A percentile compares a stretch with the other conserved stretches of the same genome.
Conservation (phyloP, 768 basidiomycete species). For the Boletus rubropictus region DNA sequence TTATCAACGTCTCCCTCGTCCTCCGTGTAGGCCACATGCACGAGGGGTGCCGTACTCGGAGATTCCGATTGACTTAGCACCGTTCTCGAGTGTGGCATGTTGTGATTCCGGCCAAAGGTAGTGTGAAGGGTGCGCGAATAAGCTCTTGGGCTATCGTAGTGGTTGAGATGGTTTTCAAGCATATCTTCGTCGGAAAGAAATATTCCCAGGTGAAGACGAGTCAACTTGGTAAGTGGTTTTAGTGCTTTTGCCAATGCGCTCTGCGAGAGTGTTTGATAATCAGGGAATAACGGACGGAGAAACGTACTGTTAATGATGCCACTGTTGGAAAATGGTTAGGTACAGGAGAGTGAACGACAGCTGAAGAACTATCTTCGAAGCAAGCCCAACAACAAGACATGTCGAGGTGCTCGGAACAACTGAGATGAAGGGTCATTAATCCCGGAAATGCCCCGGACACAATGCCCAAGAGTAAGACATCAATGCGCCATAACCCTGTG, state of each 20-base stretch:
- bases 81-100: slow-evolving; percentile 1
- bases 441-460: slow-evolving; percentile 43
- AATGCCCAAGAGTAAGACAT: slow-evolving; percentile 40
- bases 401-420: slow-evolving; percentile 55
- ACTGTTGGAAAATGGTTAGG: slow-evolving; percentile 43
- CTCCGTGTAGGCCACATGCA: slow-evolving; percentile 18
- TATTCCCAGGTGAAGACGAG: slow-evolving; percentile 53
- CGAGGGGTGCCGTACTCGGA: slow-evolving; percentile 2
- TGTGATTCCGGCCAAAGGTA: slow-evolving; percentile 6
- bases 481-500: slow-evolving; percentile 53
- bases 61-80: slow-evolving; percentile 25
- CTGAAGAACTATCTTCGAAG: slow-evolving; percentile 54
- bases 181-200: slow-evolving; percentile 54
- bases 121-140: slow-evolving; percentile 18
- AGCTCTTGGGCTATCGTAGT: slow-evolving; percentile 22
- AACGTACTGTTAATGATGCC: slow-evolving; percentile 48
- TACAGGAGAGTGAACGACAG: slow-evolving; percentile 57
- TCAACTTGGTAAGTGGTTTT: slow-evolving; percentile 41
- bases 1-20: slow-evolving; percentile 14
- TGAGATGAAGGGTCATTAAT: slow-evolving; percentile 47
- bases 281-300: neutral
- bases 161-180: slow-evolving; percentile 39
- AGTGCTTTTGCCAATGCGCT: slow-evolving; percentile 39
- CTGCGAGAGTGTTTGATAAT: slow-evolving; percentile 27
- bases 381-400: slow-evolving; percentile 57